Evolutionary conservation across 306 rosid species (phyloP).

Genomic region (Phaseolus lunatus): DNA sequence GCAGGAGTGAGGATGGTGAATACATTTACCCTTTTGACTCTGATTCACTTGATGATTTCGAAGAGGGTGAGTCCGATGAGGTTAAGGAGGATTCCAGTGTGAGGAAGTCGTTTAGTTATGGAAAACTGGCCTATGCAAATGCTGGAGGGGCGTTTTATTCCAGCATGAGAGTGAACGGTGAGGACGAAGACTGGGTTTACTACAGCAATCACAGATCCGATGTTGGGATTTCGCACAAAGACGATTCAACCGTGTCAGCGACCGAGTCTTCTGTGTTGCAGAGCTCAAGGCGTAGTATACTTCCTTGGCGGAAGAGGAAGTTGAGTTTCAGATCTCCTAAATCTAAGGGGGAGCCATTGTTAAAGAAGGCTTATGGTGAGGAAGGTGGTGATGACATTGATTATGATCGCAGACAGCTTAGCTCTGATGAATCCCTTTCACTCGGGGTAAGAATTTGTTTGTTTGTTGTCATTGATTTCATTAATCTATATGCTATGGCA

Average conservation of each 20-base stretch:
- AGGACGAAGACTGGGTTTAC: slow-evolving; percentile 89
- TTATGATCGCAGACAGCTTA: slow-evolving; percentile 93
- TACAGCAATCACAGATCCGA: slow-evolving; percentile 85
- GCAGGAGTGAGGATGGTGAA: slow-evolving; percentile 93
- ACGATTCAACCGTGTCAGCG: slow-evolving; percentile 65
- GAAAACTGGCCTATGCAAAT: slow-evolving; percentile 86
- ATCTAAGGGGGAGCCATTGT: slow-evolving; percentile 92
- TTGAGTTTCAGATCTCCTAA: slow-evolving; percentile 97
- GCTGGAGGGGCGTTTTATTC: slow-evolving; percentile 86
- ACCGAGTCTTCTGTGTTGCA: slow-evolving; percentile 64
- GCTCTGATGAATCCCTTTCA: slow-evolving; percentile 88
- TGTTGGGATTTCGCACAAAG: slow-evolving; percentile 60
- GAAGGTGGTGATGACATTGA: slow-evolving; percentile 99
- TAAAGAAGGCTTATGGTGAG: slow-evolving; percentile 95
- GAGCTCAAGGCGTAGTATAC: slow-evolving; percentile 84
- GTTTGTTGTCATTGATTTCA: slow-evolving; percentile 33
- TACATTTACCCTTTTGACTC: slow-evolving; percentile 90
- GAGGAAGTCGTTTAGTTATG: slow-evolving; percentile 98
- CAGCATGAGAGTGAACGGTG: slow-evolving; percentile 59
- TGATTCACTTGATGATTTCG: slow-evolving; percentile 89
- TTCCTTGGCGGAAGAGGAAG: slow-evolving; percentile 99
- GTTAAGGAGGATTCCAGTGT: slow-evolving; percentile 75
- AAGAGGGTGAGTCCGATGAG: slow-evolving; percentile 89
- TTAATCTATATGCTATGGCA: slow-evolving; percentile 27
- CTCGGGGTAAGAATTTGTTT: slow-evolving; percentile 64